Conservation (phyloP, 331 rosid species). For the Malus hybrid region DNA sequence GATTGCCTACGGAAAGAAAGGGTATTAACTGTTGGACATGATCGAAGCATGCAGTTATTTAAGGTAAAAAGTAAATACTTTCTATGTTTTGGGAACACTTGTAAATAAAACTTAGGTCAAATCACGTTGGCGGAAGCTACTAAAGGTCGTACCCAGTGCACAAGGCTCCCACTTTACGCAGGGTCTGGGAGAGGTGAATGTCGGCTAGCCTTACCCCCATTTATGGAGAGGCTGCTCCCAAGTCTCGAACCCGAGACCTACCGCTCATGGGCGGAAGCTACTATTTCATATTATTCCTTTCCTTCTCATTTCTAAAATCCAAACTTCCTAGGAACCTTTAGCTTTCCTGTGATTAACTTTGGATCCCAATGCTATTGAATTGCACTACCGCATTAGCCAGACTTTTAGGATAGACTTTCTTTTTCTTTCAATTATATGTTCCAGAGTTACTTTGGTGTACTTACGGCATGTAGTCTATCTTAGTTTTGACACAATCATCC, state of each 20-base stretch:
- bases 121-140: background rate
- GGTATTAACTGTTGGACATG: constrained; percentile 75
- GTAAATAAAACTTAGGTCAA: background rate
- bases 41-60: constrained; percentile 82
- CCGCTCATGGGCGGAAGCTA: background rate
- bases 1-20: constrained; percentile 92
- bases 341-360: background rate
- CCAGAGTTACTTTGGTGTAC: background rate
- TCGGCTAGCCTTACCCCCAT: too few relatives aligned
- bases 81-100: background rate
- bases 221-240: too few relatives aligned
- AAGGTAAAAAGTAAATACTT: constrained; percentile 42
- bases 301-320: background rate
- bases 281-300: background rate
- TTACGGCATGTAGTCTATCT: background rate
- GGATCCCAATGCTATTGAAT: background rate
- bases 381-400: background rate
- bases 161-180: too few relatives aligned
- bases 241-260: too few relatives aligned
- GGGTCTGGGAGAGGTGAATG: too few relatives aligned
- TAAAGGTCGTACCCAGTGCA: too few relatives aligned
- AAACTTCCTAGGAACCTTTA: background rate
- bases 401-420: background rate
- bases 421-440: background rate
- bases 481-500: background rate